These are phyloP conservation scores for Metschnikowia cerradonensis DNA, from an alignment of 805 yeast genomes.

Conservation along the genomic window DNA sequence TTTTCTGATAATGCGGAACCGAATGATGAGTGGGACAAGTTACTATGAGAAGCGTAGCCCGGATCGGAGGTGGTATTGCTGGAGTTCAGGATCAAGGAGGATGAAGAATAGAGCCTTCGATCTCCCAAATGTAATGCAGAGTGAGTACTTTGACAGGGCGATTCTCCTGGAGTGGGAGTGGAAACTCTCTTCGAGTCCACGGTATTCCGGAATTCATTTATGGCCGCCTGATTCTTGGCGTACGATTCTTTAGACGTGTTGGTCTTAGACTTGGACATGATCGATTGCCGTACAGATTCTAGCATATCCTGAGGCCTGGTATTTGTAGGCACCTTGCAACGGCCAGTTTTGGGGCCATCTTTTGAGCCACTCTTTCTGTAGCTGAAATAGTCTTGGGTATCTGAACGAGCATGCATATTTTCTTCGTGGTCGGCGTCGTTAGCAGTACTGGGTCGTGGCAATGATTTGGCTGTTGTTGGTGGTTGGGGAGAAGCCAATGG, in stretches of 20 bases:
- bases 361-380: neutral
- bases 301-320: constrained; percentile 30
- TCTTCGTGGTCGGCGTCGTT: neutral
- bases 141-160: neutral
- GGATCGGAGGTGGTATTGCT: neutral
- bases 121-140: neutral
- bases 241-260: constrained; percentile 16
- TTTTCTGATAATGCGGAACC: constrained; percentile 24
- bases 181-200: constrained; percentile 33
- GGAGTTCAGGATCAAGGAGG: neutral
- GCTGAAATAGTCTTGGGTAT: constrained; percentile 10
- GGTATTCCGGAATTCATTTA: constrained; percentile 34
- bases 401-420: neutral
- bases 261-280: constrained; percentile 25
- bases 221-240: constrained; percentile 20
- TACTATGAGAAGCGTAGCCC: constrained; percentile 8
- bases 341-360: constrained; percentile 8
- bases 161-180: constrained; percentile 10
- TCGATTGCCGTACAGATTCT: constrained; percentile 26
- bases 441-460: neutral
- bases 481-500: neutral
- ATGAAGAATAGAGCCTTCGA: neutral
- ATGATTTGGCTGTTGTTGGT: neutral
- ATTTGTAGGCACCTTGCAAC: constrained; percentile 4
- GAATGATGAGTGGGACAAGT: constrained; percentile 24